Base-by-base conservation (phyloP, 179 eudicot species). In the Corrigiola litoralis region DNA sequence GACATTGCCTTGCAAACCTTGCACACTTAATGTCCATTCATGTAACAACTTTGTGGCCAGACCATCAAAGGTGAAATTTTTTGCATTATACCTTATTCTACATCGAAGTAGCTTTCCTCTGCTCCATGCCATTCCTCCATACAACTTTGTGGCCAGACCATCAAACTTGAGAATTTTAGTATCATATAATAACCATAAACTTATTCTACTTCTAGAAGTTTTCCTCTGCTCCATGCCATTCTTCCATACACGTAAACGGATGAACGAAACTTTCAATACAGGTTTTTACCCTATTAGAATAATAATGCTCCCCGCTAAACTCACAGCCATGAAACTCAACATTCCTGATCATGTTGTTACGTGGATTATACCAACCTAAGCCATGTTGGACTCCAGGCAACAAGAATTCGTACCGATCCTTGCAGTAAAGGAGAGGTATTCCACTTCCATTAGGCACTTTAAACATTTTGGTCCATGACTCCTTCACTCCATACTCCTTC, bases 251-350 rank as follows among this genome's bases (percentile, higher is more conserved):
- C 14, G 53, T 31, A 14, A 45, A 66, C 2, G 70, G 70, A 56
- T 55, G 20, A 56, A 33, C 55, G 37, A 67, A 56, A 46, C 71
- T 67, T 44, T 66, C 70, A 4, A 23, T 29, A 14, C 63, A 66
- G 23, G 44, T 21, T 23, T n/a, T 44, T 14, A 8, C 70, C 50
- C 45, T 56, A 17, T 14, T 67, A 11, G 71, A 67, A 33, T 44
- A 67, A 18, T 45, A 67, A 33, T 67, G 27, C 24, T 55, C 55
- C 2, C 71, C 71, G 2, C 17, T 56, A 14, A 55, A 66, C n/a
- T 33, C 63, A 33, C 55, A 56, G 0, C 55, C 70, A 67, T 67
- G 56, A 67, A 67, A 67, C 13, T 57, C 71, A 57, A 57, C 56
- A 34, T 57, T 67, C 20, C 25, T 45, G 10, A 57, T 14, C 28